These are phyloP conservation scores for Helicocarpus griseus DNA, from an alignment of 2,329 filamentous ascomycete species.

Conservation along the genomic window DNA sequence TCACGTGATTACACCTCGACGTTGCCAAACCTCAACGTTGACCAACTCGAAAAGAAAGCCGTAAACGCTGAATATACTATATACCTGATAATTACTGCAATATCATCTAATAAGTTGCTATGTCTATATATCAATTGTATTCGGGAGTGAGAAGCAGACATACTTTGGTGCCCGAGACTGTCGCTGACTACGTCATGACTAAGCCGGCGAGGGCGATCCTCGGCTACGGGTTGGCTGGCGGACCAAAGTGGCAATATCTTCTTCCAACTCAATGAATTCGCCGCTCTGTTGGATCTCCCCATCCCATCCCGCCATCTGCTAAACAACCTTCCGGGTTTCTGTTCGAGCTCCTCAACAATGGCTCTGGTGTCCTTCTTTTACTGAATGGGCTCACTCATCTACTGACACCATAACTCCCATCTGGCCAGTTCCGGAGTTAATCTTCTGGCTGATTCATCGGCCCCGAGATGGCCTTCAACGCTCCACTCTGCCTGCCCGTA, in stretches of 20 bases:
- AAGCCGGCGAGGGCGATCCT: not conserved
- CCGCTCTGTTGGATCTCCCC: not conserved
- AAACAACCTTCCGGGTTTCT: not conserved
- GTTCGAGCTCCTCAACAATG: constrained; percentile 1
- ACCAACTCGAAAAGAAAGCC: not conserved
- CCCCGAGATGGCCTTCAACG: constrained; percentile 42
- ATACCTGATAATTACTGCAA: not conserved
- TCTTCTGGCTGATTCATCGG: constrained; percentile 1
- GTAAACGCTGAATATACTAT: too few species aligned
- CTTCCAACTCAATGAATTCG: constrained; percentile 1
- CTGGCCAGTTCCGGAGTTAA: not conserved
- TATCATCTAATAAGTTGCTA: not conserved
- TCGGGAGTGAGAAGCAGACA: too few species aligned
- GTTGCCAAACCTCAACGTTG: too few species aligned
- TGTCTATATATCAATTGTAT: too few species aligned
- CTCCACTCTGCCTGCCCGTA: constrained; percentile 40
- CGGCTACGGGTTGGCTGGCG: not conserved
- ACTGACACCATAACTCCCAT: not conserved
- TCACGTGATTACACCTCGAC: not conserved
- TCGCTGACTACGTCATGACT: too few species aligned
- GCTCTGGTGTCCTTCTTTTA: not conserved
- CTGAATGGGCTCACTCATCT: not conserved
- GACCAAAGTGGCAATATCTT: constrained; percentile 2
- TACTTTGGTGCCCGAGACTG: too few species aligned
- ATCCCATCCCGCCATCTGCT: constrained; percentile 1